Conservation (phyloP, 2,329 filamentous ascomycete genomes). For the Fusarium globosum region DNA sequence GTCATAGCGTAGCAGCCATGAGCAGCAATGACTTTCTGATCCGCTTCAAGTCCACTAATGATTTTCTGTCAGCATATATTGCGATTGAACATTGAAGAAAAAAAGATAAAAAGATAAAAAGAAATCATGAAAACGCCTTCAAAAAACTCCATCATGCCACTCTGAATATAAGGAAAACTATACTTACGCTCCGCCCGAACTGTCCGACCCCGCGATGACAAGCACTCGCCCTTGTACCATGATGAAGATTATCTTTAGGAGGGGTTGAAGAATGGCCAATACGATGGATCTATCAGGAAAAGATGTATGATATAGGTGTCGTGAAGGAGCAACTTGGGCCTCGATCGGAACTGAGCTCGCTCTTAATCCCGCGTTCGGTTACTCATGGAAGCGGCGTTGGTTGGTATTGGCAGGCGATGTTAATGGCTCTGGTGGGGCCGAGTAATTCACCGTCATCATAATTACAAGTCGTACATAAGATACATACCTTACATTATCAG, state of each 20-base stretch:
- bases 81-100: not conserved
- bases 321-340: not conserved
- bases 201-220: constrained; percentile 89
- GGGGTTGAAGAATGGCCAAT: not conserved
- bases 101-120: not conserved
- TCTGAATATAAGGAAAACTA: not conserved
- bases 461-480: not conserved
- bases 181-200: constrained; percentile 85
- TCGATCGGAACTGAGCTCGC: not conserved
- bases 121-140: no score
- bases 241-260: not conserved
- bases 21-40: constrained; percentile 92
- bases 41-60: constrained; percentile 87
- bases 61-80: not conserved
- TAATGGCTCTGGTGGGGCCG: constrained; percentile 24
- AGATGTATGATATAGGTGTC: not conserved
- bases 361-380: constrained; percentile 32
- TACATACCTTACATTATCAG: constrained; percentile 4
- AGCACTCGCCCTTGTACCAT: constrained; percentile 69
- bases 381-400: not conserved
- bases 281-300: no score
- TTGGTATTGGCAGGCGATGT: not conserved
- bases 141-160: constrained; percentile 5
- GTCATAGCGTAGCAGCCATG: constrained; percentile 97
- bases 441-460: constrained; percentile 22